Percentiles rank a stretch among this genome's conserved stretches.
Evolutionary conservation across 257 asterid species (phyloP).

Genomic region (Asclepias syriaca): DNA sequence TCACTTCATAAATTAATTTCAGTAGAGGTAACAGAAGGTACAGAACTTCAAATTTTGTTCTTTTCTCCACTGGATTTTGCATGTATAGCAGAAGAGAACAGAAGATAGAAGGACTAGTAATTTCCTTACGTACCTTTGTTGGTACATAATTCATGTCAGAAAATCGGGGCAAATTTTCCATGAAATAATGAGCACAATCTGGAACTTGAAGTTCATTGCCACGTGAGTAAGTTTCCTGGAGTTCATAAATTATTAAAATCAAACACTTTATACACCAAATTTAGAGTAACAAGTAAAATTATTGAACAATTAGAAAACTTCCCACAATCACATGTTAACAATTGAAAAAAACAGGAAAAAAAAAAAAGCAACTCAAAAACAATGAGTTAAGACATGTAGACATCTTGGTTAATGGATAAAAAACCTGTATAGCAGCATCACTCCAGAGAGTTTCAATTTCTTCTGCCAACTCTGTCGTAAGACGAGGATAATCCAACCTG

Average conservation of each 20-base stretch:
- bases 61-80: neutral
- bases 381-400: constrained; percentile 6
- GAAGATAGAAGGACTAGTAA: neutral
- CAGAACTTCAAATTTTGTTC: neutral
- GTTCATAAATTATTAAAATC: constrained; percentile 21
- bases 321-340: neutral
- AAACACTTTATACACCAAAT: constrained; percentile 15
- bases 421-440: constrained; percentile 88
- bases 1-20: neutral
- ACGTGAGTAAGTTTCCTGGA: constrained; percentile 74
- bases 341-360: neutral
- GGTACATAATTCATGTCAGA: constrained; percentile 76
- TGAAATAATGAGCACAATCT: constrained; percentile 83
- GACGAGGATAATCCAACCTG: constrained; percentile 66
- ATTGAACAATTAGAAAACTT: neutral
- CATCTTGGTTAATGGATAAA: constrained; percentile 9
- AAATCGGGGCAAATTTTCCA: constrained; percentile 83
- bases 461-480: constrained; percentile 63
- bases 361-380: neutral
- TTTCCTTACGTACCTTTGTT: constrained; percentile 56
- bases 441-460: constrained; percentile 84
- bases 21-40: neutral
- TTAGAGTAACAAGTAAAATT: neutral
- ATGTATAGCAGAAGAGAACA: neutral
- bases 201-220: constrained; percentile 97